phyloP scores from a whole-genome alignment of 805 yeast genomes.

The Lipomyces japonicus region DNA sequence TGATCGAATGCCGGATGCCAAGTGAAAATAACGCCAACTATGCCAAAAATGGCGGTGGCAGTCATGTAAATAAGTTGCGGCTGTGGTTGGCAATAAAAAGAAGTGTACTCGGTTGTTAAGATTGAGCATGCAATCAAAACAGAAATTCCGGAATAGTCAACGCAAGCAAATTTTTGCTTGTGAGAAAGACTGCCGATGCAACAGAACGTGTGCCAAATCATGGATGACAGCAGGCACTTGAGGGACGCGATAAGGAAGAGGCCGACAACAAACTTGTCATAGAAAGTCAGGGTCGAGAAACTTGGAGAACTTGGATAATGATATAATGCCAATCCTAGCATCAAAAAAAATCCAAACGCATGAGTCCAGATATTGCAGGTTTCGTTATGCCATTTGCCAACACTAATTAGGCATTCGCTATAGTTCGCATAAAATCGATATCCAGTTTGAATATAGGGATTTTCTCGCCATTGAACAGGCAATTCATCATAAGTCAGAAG shows the following conservation, averaged over 20 bases:
- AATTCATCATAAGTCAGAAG: conserved; percentile 77
- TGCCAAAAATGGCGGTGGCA: conserved; percentile 64
- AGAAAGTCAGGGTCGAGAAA: conserved; percentile 40
- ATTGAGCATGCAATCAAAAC: conserved; percentile 85
- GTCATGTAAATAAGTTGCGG: conserved; percentile 51
- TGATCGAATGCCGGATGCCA: conserved; percentile 92
- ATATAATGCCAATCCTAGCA: conserved; percentile 53
- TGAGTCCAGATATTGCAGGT: conserved; percentile 94
- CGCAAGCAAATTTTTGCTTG: conserved; percentile 79
- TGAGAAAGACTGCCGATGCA: conserved; percentile 58
- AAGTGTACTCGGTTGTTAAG: conserved; percentile 76
- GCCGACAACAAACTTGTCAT: conserved; percentile 53
- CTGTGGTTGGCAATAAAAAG: conserved; percentile 58
- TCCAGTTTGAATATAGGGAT: conserved; percentile 76
- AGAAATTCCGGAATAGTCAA: conserved; percentile 93
- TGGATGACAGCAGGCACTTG: conserved; percentile 73
- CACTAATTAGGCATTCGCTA: conserved; percentile 53
- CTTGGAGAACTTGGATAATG: conserved; percentile 63
- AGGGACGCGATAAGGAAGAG: conserved; percentile 68
- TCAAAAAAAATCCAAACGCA: conserved; percentile 58
- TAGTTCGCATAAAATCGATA: conserved; percentile 76
- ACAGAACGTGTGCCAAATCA: conserved; percentile 88
- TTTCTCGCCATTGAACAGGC: conserved; percentile 92
- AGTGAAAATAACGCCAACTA: conserved; percentile 69
- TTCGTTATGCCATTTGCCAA: conserved; percentile 74